Evolutionary conservation across 2,329 filamentous ascomycete genomes (phyloP).

Genomic region (Talaromyces marneffei): DNA sequence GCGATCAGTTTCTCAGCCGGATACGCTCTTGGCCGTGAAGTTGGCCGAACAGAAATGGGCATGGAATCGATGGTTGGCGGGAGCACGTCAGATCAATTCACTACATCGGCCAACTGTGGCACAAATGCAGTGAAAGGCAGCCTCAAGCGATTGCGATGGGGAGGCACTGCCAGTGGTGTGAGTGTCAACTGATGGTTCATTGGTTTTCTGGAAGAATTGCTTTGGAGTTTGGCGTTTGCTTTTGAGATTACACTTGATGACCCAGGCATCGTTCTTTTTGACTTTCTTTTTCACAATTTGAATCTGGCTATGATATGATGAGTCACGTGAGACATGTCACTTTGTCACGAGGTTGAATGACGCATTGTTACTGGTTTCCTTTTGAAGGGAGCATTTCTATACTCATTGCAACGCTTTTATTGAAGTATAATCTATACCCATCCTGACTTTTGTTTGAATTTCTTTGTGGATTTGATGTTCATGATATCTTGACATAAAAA

Average conservation of each 20-base stretch:
- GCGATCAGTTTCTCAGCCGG: slow-evolving; percentile 61
- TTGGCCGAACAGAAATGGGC: slow-evolving; percentile 47
- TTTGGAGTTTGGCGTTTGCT: background rate
- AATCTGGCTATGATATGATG: background rate
- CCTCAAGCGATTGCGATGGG: slow-evolving; percentile 41
- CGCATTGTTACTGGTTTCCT: background rate
- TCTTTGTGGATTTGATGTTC: background rate
- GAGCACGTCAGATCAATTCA: slow-evolving; percentile 16
- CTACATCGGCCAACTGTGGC: slow-evolving; percentile 36
- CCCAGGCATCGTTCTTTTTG: background rate
- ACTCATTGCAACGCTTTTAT: background rate
- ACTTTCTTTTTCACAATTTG: background rate
- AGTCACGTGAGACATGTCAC: slow-evolving; percentile 6
- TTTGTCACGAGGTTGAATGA: background rate
- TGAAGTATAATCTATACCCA: background rate
- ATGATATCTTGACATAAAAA: background rate
- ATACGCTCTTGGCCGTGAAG: slow-evolving; percentile 56
- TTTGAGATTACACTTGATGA: background rate
- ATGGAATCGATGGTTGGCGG: slow-evolving; percentile 23
- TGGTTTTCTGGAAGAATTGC: background rate
- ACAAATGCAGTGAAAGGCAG: slow-evolving; percentile 42
- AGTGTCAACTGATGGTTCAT: slow-evolving; percentile 13
- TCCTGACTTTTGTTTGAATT: background rate
- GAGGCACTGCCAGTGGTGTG: slow-evolving; percentile 32
- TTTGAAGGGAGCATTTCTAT: background rate